Evolutionary conservation across 805 yeast genomes (phyloP), one percentile per base, ranked within the genome.

Genomic region (Metschnikowia chrysomelidarum): DNA sequence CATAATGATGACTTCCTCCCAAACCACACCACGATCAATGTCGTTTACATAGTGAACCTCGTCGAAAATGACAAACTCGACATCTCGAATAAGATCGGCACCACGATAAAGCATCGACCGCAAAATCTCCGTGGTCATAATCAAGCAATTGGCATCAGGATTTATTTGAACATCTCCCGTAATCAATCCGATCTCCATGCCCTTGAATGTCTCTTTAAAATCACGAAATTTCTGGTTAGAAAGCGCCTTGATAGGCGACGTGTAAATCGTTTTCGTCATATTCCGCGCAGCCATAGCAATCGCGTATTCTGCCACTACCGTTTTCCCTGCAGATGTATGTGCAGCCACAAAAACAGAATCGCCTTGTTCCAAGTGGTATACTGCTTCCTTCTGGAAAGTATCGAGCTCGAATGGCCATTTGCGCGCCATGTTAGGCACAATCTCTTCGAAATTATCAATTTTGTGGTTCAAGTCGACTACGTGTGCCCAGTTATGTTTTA

Each of bases 1-100:
- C 95, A 93, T 87, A 49, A 93, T 93, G 43, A 93, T 93, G 15
- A 93, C 97, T 62, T 93, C 98, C 65, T 93, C 98, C 98, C 98
- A 93, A 3, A 93, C 98, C 10, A 93, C 98, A 54, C 98, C 98
- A 60, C 98, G 79, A 52, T 87, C 96, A 39, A 87, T 82, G 64
- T 93, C 98, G 58, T 93, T 93, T 44, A 93, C 96, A 56, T 93
- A 93, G 62, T 93, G 98, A 2, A 93, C 98, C 57, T 93, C 98
- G 64, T 93, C 98, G 57, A 93, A 93, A 25, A 93, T 88, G 18
- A 93, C 96, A 69, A 89, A 93, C 54, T 91, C 98, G 15, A 93
- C 97, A 62, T 93, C 98, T 58, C 98, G 74, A 50, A 93, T 89
- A 29, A 93, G 62, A 64, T 93, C 98, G 0, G 98, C 96, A 42